phyloP scores from a whole-genome alignment of 2,329 filamentous ascomycete genomes.

The Coniochaeta ligniaria region DNA sequence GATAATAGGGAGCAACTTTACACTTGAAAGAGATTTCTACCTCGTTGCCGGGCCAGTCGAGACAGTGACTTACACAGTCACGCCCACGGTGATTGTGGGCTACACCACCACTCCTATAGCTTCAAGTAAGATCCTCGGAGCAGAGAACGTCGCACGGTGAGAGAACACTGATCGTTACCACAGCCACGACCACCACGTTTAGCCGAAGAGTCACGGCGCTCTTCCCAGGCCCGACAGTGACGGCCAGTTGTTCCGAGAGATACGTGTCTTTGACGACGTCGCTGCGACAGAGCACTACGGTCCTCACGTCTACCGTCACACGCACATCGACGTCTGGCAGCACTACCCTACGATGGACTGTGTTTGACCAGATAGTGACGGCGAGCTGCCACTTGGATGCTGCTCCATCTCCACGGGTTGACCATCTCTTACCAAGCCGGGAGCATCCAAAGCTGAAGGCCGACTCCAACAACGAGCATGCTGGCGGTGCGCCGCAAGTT shows the following conservation, averaged over 20 bases:
- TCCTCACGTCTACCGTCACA: not conserved
- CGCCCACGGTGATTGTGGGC: slow-evolving; percentile 1
- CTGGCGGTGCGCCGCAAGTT: not conserved
- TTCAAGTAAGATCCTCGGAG: not conserved
- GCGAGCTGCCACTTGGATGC: not conserved
- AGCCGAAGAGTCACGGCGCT: not conserved
- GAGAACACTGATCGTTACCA: not conserved
- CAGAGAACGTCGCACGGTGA: not conserved
- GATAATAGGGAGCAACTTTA: not conserved
- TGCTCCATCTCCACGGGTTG: not conserved
- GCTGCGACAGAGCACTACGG: not conserved
- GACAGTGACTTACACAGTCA: not conserved
- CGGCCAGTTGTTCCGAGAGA: not conserved
- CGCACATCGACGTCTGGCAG: slow-evolving; percentile 1
- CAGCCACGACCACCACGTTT: not conserved
- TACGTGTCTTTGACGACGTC: not conserved
- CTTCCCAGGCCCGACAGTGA: not conserved
- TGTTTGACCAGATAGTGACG: not conserved
- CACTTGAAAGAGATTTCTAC: not conserved
- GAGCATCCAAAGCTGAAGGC: not conserved
- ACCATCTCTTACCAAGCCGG: not conserved
- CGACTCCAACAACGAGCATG: not conserved
- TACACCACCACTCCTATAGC: not conserved
- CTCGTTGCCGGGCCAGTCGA: not conserved
- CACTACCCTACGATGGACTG: not conserved